These are phyloP conservation scores for Spergularia azorica DNA, from an alignment of 179 eudicot genomes.

Conservation along the genomic window DNA sequence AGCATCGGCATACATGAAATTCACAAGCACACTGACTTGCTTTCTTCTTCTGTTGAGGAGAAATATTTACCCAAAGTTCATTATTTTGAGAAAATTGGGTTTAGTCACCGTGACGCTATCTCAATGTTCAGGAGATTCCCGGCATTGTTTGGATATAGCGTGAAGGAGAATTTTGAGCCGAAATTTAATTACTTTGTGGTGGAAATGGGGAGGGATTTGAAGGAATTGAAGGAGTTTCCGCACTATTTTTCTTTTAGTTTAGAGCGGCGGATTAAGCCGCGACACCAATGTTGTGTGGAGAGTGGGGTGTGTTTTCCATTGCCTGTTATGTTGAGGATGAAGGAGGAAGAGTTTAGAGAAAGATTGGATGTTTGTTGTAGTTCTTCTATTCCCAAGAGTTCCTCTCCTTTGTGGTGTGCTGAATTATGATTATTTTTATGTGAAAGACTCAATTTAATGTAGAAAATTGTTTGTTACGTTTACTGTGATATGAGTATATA, in stretches of 20 bases:
- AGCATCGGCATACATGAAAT: slow-evolving; percentile 69
- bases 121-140: slow-evolving; percentile 75
- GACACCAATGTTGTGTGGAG: slow-evolving; percentile 69
- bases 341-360: slow-evolving; percentile 50
- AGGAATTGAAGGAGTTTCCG: slow-evolving; percentile 78
- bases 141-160: slow-evolving; percentile 75
- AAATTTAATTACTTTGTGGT: slow-evolving; percentile 72
- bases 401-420: slow-evolving; percentile 72
- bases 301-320: slow-evolving; percentile 71
- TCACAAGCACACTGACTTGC: slow-evolving; percentile 53
- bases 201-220: slow-evolving; percentile 90
- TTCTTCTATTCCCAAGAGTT: slow-evolving; percentile 65
- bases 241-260: slow-evolving; percentile 92
- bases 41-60: slow-evolving; percentile 74
- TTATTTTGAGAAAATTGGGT: slow-evolving; percentile 60
- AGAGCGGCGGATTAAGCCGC: slow-evolving; percentile 77
- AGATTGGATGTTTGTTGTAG: slow-evolving; percentile 59
- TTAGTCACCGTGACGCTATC: slow-evolving; percentile 51
- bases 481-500: slow-evolving; percentile 1
- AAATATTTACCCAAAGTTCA: slow-evolving; percentile 71
- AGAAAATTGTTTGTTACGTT: not conserved
- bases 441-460: not conserved
- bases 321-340: slow-evolving; percentile 64
- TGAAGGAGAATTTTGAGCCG: slow-evolving; percentile 69
- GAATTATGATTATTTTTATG: not conserved